These are phyloP conservation scores for Alternaria hordeiaustralica DNA, from an alignment of 2,329 filamentous ascomycete species.

Conservation along the genomic window DNA sequence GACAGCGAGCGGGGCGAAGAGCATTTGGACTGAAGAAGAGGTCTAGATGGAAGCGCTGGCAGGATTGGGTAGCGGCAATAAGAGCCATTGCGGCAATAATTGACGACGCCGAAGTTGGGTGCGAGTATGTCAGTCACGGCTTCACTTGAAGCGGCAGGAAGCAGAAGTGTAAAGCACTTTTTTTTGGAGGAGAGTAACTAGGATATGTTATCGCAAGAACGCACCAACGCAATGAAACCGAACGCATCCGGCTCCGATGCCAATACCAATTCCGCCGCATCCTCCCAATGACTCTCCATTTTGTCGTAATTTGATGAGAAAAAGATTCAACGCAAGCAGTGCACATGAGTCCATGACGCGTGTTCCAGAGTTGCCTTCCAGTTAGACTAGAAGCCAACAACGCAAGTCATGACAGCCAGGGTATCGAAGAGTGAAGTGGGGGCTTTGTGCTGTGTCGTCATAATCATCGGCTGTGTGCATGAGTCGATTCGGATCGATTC, in stretches of 20 bases:
- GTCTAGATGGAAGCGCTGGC: background rate
- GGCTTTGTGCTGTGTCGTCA: background rate
- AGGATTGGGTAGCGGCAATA: background rate
- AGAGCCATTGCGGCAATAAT: background rate
- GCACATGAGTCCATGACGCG: background rate
- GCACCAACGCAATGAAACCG: background rate
- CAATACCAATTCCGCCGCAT: background rate
- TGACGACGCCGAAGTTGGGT: background rate
- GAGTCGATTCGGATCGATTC: background rate
- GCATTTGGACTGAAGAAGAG: background rate
- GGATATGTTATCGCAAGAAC: background rate
- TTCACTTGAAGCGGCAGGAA: background rate
- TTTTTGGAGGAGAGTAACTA: background rate
- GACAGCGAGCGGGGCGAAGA: background rate
- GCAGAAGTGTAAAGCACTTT: background rate
- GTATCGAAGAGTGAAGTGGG: background rate
- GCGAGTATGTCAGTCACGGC: background rate
- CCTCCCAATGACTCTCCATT: background rate
- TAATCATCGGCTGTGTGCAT: background rate
- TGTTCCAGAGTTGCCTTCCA: background rate
- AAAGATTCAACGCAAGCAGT: background rate
- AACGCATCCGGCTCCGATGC: background rate
- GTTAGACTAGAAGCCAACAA: background rate
- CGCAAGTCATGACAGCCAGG: background rate
- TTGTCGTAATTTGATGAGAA: background rate